Evolutionary conservation across 768 basidiomycete genomes (phyloP), one percentile per base, ranked within the genome.

Genomic region (Baorangia bicolor): DNA sequence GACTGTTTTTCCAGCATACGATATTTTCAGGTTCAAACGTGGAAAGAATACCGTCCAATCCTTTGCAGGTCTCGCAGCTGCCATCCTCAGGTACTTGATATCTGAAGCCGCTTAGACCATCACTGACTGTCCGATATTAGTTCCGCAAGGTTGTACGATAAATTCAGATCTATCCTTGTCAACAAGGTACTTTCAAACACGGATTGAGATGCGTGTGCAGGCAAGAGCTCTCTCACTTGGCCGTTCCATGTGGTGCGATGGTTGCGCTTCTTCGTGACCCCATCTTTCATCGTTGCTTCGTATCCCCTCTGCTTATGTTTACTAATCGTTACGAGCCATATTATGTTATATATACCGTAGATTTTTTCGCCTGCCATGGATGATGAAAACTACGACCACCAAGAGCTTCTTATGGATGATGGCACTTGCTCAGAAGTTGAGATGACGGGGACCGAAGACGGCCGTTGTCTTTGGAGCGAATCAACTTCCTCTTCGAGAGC

Each of bases 71-170:
- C 75, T 94, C 44, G 75, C 75, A 25, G 81, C 90, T 45, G 92
- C 87, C 16, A 73, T 88, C 50, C 74, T 94, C 55, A 90, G 91
- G 91, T 92, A 72, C 45, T 73, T 65, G 41, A 27, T 30, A 2
- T 14, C 5, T 14, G n/a, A 5, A 2, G 44, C 37, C 14, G n/a
- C 23, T 30, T 44, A 6, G 38, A 47, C 30, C 5, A 13, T 6
- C 13, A 21, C 59, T 61, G 1, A 63, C 52, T n/a, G 42, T 39
- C 2, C 16, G 52, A 56, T n/a, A 53, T 20, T 63, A 92, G 90
- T 71, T 82, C 82, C 50, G 79, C 82, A 54, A 92, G 90, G 74
- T 75, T 90, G 20, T 90, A 86, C 64, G 86, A 91, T 70, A 81
- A 82, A 62, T 87, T 88, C 69, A 84, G 81, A 71, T 80, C 75